Conservation (phyloP, 768 basidiomycete species). For the Porphyrellus cyaneotinctus region DNA sequence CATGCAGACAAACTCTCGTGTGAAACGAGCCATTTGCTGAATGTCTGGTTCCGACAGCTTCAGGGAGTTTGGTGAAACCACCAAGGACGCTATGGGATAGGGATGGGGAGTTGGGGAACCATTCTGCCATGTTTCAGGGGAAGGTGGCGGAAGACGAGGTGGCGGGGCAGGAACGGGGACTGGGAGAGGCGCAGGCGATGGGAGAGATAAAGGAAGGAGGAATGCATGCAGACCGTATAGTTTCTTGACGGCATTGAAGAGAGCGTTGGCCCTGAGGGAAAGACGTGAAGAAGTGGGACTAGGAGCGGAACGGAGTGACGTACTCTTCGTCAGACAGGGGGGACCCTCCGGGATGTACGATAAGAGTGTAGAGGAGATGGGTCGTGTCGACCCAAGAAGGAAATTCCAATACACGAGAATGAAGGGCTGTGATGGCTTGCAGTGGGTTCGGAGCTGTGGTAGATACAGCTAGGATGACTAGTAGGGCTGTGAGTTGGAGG, state of each 20-base stretch:
- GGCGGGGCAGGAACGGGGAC: constrained; percentile 61
- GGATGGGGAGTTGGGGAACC: constrained; percentile 4
- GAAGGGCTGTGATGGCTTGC: constrained; percentile 73
- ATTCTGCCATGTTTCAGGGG: constrained; percentile 23
- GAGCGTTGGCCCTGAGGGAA: constrained; percentile 57
- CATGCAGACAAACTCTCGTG: constrained; percentile 85
- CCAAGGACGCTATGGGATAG: neutral
- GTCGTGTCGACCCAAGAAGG: constrained; percentile 80
- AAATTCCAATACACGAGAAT: constrained; percentile 60
- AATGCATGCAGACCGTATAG: constrained; percentile 78
- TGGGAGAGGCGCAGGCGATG: constrained; percentile 58
- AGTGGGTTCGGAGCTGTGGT: constrained; percentile 79
- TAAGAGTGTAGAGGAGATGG: constrained; percentile 67
- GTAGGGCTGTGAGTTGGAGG: constrained; percentile 9
- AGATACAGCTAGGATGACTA: constrained; percentile 80
- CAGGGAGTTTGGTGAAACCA: constrained; percentile 33
- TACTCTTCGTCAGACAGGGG: constrained; percentile 77
- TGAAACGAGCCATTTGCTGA: constrained; percentile 67
- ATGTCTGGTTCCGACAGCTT: constrained; percentile 69
- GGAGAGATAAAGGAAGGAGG: constrained; percentile 60
- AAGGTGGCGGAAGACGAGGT: constrained; percentile 61
- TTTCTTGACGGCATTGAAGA: constrained; percentile 85
- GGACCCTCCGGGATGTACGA: constrained; percentile 70
- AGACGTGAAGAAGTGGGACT: constrained; percentile 8
- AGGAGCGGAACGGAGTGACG: constrained; percentile 29